Percentiles rank a stretch among this genome's conserved stretches.
phyloP scores from a whole-genome alignment of 2,329 filamentous ascomycete genomes.

The Alternaria longipes region DNA sequence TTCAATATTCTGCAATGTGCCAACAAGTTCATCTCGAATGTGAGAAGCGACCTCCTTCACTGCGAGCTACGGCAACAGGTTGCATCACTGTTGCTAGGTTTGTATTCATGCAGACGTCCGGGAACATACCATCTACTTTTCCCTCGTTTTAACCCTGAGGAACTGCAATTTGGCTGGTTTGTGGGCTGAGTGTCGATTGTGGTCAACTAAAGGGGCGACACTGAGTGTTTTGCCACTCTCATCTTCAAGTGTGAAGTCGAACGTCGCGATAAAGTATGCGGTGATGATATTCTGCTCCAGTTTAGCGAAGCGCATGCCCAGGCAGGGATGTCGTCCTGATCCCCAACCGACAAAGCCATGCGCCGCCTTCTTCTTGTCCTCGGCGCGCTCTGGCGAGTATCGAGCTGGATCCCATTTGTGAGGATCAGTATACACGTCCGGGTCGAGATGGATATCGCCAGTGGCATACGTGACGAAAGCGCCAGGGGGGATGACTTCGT shows the following conservation, averaged over 20 bases:
- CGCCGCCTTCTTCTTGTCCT: constrained; percentile 55
- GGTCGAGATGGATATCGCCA: constrained; percentile 61
- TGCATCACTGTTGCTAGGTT: not conserved
- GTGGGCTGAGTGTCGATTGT: constrained; percentile 52
- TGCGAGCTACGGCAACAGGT: not conserved
- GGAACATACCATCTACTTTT: constrained; percentile 19
- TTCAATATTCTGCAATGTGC: not conserved
- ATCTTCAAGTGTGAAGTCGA: constrained; percentile 59
- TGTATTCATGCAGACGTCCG: not conserved
- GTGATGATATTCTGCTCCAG: constrained; percentile 62
- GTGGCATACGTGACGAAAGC: constrained; percentile 58
- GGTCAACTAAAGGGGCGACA: constrained; percentile 46
- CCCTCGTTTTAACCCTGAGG: constrained; percentile 52
- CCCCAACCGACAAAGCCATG: constrained; percentile 53
- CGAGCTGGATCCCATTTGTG: constrained; percentile 61
- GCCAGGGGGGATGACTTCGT: constrained; percentile 60
- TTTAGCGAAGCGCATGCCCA: constrained; percentile 60
- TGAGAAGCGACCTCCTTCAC: not conserved
- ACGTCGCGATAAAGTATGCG: constrained; percentile 60
- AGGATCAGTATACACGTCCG: constrained; percentile 60
- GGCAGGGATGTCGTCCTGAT: constrained; percentile 55
- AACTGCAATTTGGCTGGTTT: constrained; percentile 52
- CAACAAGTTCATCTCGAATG: not conserved
- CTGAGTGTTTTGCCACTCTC: constrained; percentile 46
- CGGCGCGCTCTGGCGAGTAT: constrained; percentile 58